A percentile compares a stretch with the other conserved stretches of the same genome.
These are phyloP conservation scores for Nemania abortiva DNA, from an alignment of 2,329 filamentous ascomycete species.

Conservation along the genomic window DNA sequence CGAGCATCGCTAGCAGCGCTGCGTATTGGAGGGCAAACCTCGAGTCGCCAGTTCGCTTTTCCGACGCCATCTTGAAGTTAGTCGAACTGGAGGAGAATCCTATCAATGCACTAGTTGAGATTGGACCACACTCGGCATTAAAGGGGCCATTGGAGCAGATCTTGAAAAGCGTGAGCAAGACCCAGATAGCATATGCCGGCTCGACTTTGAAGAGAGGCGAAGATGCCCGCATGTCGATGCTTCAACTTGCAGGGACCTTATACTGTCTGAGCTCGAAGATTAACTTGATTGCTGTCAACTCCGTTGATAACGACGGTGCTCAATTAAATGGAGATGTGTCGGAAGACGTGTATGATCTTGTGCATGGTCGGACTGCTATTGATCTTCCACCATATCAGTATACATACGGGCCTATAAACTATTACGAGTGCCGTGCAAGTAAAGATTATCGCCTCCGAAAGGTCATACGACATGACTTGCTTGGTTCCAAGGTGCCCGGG, in stretches of 20 bases:
- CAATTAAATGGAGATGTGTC: background rate
- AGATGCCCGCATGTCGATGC: background rate
- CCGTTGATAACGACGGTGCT: slow-evolving; percentile 11
- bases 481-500: slow-evolving; percentile 31
- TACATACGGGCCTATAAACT: slow-evolving; percentile 28
- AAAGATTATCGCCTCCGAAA: slow-evolving; percentile 27
- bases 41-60: slow-evolving; percentile 34
- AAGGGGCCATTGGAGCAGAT: slow-evolving; percentile 30
- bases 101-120: slow-evolving; percentile 24
- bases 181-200: background rate
- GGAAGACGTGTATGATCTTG: too few species aligned
- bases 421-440: slow-evolving; percentile 33
- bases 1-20: background rate
- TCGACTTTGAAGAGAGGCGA: slow-evolving; percentile 16
- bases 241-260: slow-evolving; percentile 26
- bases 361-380: slow-evolving; percentile 23
- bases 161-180: slow-evolving; percentile 9
- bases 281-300: slow-evolving; percentile 30
- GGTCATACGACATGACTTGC: slow-evolving; percentile 21
- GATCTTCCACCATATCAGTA: slow-evolving; percentile 36
- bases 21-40: slow-evolving; percentile 38
- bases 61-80: slow-evolving; percentile 16
- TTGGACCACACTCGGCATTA: slow-evolving; percentile 34
- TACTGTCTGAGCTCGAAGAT: slow-evolving; percentile 26
- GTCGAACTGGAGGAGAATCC: background rate